phyloP scores from a whole-genome alignment of 495 filamentous ascomycete species.

The Neurospora cerealis region DNA sequence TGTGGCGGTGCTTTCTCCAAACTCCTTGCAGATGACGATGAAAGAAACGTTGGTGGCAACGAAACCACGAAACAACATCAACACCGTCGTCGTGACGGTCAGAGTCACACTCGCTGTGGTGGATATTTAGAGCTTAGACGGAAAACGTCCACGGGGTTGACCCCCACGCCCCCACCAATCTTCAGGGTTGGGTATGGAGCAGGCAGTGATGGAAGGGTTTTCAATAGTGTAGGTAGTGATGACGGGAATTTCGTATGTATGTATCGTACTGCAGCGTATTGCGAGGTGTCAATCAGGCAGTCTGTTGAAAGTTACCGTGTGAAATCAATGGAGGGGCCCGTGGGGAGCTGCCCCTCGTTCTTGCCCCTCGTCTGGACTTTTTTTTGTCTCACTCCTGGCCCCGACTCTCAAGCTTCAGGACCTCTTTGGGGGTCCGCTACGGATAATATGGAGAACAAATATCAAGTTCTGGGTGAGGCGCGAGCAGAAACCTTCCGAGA shows the following conservation, averaged over 20 bases:
- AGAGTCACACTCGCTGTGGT: neutral
- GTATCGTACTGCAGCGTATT: neutral
- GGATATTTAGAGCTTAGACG: neutral
- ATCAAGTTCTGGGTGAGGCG: neutral
- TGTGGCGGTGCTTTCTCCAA: neutral
- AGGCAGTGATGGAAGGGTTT: neutral
- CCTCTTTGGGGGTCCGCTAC: neutral
- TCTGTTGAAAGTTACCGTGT: neutral
- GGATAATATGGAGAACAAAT: neutral
- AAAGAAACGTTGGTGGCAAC: neutral
- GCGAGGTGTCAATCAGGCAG: neutral
- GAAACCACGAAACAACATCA: neutral
- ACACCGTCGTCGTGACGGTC: neutral
- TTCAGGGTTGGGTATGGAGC: neutral
- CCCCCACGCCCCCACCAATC: neutral
- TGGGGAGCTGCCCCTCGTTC: neutral
- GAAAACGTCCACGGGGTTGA: neutral
- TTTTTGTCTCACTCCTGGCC: neutral
- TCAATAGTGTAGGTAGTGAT: neutral
- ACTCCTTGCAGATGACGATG: neutral
- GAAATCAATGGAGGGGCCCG: neutral
- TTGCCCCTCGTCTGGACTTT: neutral
- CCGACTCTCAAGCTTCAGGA: neutral
- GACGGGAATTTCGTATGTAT: neutral
- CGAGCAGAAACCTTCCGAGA: neutral